Evolutionary conservation across 345 rosid genomes (phyloP).

Genomic region (Populus simonii): DNA sequence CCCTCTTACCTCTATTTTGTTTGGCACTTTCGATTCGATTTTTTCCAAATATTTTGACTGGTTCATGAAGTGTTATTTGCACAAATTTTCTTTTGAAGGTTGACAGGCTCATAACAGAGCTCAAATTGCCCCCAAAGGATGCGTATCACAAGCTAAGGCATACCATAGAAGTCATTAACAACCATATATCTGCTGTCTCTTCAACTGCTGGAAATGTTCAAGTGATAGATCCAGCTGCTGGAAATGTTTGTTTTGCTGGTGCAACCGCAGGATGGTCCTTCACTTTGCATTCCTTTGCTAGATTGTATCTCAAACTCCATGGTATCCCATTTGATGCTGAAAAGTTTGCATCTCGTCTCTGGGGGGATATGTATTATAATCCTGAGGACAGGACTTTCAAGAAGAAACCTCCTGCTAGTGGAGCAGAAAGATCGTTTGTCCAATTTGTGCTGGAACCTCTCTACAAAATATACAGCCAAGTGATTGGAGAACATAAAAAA

Average conservation of each 20-base stretch:
- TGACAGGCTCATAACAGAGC: slow-evolving; percentile 92
- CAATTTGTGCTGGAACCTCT: slow-evolving; percentile 94
- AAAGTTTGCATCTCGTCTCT: slow-evolving; percentile 85
- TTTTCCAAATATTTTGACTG: not conserved
- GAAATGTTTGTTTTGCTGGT: slow-evolving; percentile 96
- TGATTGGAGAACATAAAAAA: slow-evolving; percentile 96
- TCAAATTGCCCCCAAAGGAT: slow-evolving; percentile 95
- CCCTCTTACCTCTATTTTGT: not conserved
- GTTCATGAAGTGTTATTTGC: slow-evolving; percentile 10
- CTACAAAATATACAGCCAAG: slow-evolving; percentile 95
- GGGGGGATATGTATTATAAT: slow-evolving; percentile 92
- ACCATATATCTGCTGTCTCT: slow-evolving; percentile 82
- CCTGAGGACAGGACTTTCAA: slow-evolving; percentile 64
- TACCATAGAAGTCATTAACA: slow-evolving; percentile 87
- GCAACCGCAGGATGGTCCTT: slow-evolving; percentile 96
- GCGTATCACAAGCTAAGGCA: slow-evolving; percentile 96
- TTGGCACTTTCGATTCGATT: slow-evolving; percentile 1
- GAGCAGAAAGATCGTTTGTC: slow-evolving; percentile 90
- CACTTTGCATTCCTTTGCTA: slow-evolving; percentile 96
- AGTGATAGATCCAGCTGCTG: slow-evolving; percentile 80
- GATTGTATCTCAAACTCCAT: slow-evolving; percentile 82
- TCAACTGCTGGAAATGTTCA: slow-evolving; percentile 88
- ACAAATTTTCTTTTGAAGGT: slow-evolving; percentile 46
- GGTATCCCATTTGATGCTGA: slow-evolving; percentile 86
- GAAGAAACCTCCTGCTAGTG: slow-evolving; percentile 77